Percentiles rank a stretch among this genome's conserved stretches.
phyloP scores from a whole-genome alignment of 768 basidiomycete genomes.

The Ephemerocybe angulata region DNA sequence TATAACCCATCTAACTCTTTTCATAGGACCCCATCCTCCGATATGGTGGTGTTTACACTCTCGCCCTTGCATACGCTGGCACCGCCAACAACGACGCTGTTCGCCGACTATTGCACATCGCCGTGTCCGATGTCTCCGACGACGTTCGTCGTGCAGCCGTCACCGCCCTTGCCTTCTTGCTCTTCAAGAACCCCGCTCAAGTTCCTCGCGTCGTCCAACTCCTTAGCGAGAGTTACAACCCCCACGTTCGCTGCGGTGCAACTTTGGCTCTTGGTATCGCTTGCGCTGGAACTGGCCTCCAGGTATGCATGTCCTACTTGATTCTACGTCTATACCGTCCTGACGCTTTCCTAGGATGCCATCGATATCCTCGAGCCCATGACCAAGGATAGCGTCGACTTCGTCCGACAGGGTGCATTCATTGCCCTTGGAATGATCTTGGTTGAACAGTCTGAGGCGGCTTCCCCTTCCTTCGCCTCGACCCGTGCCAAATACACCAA shows the following conservation, averaged over 20 bases:
- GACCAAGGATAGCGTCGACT: conserved; percentile 97
- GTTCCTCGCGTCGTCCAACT: conserved; percentile 97
- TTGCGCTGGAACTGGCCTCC: conserved; percentile 94
- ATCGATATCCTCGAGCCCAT: conserved; percentile 96
- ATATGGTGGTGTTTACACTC: conserved; percentile 95
- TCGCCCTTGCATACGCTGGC: conserved; percentile 95
- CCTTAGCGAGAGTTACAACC: conserved; percentile 96
- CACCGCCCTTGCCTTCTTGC: conserved; percentile 89
- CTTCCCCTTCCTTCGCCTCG: conserved; percentile 74
- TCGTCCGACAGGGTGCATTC: conserved; percentile 96
- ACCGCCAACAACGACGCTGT: conserved; percentile 94
- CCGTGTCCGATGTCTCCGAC: conserved; percentile 97
- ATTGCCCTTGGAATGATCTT: conserved; percentile 95
- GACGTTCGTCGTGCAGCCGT: conserved; percentile 97
- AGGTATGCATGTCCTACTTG: conserved; percentile 47
- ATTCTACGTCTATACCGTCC: background rate
- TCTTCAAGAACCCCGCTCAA: conserved; percentile 95
- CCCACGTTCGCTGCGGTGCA: conserved; percentile 95
- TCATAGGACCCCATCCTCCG: conserved; percentile 90
- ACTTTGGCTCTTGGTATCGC: conserved; percentile 95
- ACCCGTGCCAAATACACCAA: conserved; percentile 85
- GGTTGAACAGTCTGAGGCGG: conserved; percentile 91
- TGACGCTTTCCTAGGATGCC: conserved; percentile 64
- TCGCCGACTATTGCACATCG: conserved; percentile 87
- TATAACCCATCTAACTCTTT: conserved; percentile 6